Evolutionary conservation across 1,284 basidiomycete species (phyloP), one percentile per base, ranked within the genome.

Genomic region (Ceratobasidium sp.): DNA sequence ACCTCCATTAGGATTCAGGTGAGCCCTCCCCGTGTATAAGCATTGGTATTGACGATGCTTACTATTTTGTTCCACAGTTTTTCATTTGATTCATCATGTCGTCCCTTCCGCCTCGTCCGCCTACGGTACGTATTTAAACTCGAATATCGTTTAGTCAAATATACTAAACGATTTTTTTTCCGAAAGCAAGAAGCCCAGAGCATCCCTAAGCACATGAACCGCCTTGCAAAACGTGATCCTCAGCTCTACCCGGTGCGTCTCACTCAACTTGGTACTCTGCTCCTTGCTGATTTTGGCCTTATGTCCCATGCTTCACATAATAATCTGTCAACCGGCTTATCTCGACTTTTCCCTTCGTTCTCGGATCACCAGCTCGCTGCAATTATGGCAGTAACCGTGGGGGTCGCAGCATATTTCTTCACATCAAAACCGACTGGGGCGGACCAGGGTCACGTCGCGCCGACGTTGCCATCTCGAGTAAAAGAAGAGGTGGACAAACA

Each of bases 181-280:
- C 33, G 3, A n/a, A n/a, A 61, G 60, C 49, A 46, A 33, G 46
- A 73, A 46, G 60, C 60, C 26, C 55, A 72, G 42, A 72, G n/a
- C 40, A 49, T 72, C n/a, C 58, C 71, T 18, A 73, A 73, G 53
- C 39, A 63, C 15, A 28, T 73, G 42, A 73, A 73, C 46, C 71
- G 60, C 2, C 44, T 73, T 28, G 71, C 71, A 0, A 73, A 63
- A 42, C 71, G 71, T n/a, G 71, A 73, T 26, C 71, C 71, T 20
- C 71, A 73, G 58, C 55, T 73, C 9, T 73, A 73, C 28, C 71
- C 71, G 12, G 71, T 73, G 23, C 56, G 71, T 60, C 23, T 13
- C 3, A 18, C 9, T 26, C 40, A 10, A 4, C 33, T 60, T 12
- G 9, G 5, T 42, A 20, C 15, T 7, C 55, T n/a, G 39, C 12